Conservation (phyloP, 2,329 filamentous ascomycete genomes). For the Scedosporium apiospermum region DNA sequence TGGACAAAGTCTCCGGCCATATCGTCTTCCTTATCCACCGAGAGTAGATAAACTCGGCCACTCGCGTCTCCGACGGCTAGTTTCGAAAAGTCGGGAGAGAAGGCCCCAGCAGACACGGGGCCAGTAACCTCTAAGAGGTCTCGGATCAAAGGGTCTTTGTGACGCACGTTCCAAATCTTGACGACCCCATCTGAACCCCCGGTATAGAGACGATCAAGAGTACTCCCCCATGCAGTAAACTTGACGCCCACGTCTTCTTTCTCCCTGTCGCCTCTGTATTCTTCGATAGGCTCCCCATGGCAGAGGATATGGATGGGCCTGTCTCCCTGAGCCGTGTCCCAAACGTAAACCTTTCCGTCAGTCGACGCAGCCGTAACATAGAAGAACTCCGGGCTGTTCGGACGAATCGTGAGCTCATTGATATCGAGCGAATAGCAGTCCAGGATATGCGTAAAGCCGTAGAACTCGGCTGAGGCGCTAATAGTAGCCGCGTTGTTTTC, state of each 20-base stretch:
- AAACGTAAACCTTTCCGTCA: conserved; percentile 52
- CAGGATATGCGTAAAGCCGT: conserved; percentile 39
- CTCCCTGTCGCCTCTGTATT: conserved; percentile 35
- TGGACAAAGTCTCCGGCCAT: conserved; percentile 23
- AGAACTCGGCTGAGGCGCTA: conserved; percentile 10
- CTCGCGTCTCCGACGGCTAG: conserved; percentile 52
- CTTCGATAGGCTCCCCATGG: conserved; percentile 37
- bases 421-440: conserved; percentile 53
- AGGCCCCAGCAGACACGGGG: conserved; percentile 48
- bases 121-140: conserved; percentile 44
- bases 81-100: conserved; percentile 45
- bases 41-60: conserved; percentile 48
- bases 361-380: conserved; percentile 55
- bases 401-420: conserved; percentile 51
- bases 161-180: conserved; percentile 52
- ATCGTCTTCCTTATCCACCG: conserved; percentile 34
- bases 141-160: conserved; percentile 34
- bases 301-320: conserved; percentile 43
- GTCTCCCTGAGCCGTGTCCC: conserved; percentile 50
- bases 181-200: conserved; percentile 54
- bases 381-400: conserved; percentile 38
- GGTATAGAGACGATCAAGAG: conserved; percentile 49
- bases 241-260: conserved; percentile 53
- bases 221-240: conserved; percentile 52
- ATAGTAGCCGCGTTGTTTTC: background rate